Conservation (phyloP, 495 filamentous ascomycete genomes). For the Talaromyces liani region DNA sequence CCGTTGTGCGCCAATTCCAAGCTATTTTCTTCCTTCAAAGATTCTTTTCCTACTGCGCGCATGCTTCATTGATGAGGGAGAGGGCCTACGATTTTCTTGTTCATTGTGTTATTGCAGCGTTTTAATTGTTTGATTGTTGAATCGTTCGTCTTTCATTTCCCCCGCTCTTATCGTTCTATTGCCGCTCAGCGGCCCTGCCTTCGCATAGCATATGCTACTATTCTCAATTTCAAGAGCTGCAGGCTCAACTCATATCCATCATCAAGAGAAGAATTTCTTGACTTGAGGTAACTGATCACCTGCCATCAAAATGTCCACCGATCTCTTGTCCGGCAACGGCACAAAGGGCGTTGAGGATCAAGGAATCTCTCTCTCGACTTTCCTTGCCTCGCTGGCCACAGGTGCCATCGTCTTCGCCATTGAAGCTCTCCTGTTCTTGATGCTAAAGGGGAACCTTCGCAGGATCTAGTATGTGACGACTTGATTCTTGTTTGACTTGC, state of each 20-base stretch:
- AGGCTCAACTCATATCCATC: constrained; percentile 2
- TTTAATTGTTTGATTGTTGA: background rate
- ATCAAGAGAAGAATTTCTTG: constrained; percentile 2
- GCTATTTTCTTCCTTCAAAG: background rate
- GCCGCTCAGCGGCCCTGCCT: background rate
- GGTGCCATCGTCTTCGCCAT: constrained; percentile 70
- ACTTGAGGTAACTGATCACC: background rate
- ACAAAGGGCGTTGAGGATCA: constrained; percentile 35
- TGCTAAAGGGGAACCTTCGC: constrained; percentile 69
- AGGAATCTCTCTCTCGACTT: constrained; percentile 46
- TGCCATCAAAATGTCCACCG: constrained; percentile 17
- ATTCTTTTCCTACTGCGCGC: background rate
- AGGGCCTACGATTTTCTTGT: background rate
- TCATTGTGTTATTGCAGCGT: background rate
- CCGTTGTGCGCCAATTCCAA: background rate
- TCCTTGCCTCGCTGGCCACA: constrained; percentile 67
- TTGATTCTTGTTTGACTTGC: background rate
- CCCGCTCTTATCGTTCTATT: background rate
- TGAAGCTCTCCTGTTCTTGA: constrained; percentile 67
- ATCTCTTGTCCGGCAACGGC: constrained; percentile 31
- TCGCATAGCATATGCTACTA: background rate
- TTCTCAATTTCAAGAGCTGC: background rate
- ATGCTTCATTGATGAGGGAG: background rate
- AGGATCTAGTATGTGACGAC: constrained; percentile 70
- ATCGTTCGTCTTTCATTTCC: background rate